Evolutionary conservation across 192 early-diverging fungal species (phyloP).

Genomic region (Coemansia sp.): DNA sequence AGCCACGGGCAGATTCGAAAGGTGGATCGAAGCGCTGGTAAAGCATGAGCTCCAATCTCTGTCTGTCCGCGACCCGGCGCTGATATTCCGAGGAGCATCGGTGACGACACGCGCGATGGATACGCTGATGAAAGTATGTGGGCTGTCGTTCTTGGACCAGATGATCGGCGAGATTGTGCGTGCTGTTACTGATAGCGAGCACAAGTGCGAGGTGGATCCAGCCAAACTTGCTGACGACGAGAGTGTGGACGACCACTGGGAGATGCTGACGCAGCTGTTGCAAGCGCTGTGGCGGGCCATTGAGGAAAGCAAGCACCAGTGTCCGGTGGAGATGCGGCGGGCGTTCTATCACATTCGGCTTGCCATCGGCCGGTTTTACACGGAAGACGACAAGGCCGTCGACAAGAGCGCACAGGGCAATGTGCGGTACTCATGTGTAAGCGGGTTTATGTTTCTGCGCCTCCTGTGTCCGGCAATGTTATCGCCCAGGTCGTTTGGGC

Average conservation of each 20-base stretch:
- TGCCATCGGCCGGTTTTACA: conserved; percentile 16
- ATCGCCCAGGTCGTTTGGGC: conserved; percentile 66
- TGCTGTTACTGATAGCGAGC: conserved; percentile 50
- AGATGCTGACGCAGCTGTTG: conserved; percentile 51
- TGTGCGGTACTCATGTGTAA: conserved; percentile 54
- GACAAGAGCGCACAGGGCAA: conserved; percentile 7
- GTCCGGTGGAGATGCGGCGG: conserved; percentile 47
- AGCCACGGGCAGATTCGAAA: conserved; percentile 10
- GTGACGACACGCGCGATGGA: conserved; percentile 68
- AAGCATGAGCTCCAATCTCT: conserved; percentile 37
- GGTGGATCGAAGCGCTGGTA: conserved; percentile 44
- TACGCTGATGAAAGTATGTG: conserved; percentile 67
- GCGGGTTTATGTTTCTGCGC: conserved; percentile 70
- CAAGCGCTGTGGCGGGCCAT: conserved; percentile 54
- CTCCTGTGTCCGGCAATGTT: conserved; percentile 73
- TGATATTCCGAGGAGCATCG: conserved; percentile 61
- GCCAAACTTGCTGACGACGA: conserved; percentile 19
- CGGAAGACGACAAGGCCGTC: background rate
- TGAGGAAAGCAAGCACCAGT: conserved; percentile 33
- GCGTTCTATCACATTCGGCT: conserved; percentile 41
- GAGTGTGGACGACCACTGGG: conserved; percentile 50
- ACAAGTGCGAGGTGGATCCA: conserved; percentile 68
- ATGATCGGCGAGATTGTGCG: conserved; percentile 65
- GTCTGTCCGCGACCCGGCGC: conserved; percentile 36
- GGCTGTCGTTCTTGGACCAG: conserved; percentile 62